These are phyloP conservation scores for Diplogelasinospora grovesii DNA, from an alignment of 495 filamentous ascomycete species.

Conservation along the genomic window DNA sequence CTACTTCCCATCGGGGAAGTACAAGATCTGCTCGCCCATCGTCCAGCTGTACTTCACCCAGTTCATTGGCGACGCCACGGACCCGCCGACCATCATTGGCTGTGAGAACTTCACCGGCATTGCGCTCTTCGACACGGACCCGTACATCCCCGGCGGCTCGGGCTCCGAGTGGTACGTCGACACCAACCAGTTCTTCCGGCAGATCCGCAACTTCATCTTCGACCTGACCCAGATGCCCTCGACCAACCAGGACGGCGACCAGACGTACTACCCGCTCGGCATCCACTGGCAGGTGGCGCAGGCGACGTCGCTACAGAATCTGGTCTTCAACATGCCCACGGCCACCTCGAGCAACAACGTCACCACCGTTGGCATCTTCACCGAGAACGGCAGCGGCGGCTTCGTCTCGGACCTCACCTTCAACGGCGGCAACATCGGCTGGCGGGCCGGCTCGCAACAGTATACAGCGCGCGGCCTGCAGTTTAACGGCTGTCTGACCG, in stretches of 20 bases:
- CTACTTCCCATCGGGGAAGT: constrained; percentile 70
- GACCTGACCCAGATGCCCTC: constrained; percentile 60
- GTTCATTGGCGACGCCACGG: constrained; percentile 64
- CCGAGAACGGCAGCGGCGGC: constrained; percentile 60
- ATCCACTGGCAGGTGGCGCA: constrained; percentile 96
- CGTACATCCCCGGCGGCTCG: constrained; percentile 29
- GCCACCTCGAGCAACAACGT: no score
- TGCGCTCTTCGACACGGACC: constrained; percentile 26
- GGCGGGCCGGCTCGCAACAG: constrained; percentile 83
- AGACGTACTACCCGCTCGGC: constrained; percentile 39
- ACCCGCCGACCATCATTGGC: constrained; percentile 31
- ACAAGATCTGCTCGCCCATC: constrained; percentile 56
- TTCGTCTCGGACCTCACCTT: constrained; percentile 60
- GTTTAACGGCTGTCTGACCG: constrained; percentile 80
- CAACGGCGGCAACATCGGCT: constrained; percentile 73
- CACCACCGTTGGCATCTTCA: constrained; percentile 66
- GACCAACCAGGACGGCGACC: constrained; percentile 34
- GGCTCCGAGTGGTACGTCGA: constrained; percentile 45
- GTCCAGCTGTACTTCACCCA: constrained; percentile 68
- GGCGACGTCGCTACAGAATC: constrained; percentile 78
- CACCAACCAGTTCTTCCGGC: constrained; percentile 93
- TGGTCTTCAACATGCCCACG: constrained; percentile 24
- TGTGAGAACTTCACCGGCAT: constrained; percentile 25
- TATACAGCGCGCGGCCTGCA: constrained; percentile 78
- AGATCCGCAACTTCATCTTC: constrained; percentile 84